Evolutionary conservation across 108 stramenopile species (phyloP), one percentile per base, ranked within the genome.

Genomic region (Craspedostauros australis): DNA sequence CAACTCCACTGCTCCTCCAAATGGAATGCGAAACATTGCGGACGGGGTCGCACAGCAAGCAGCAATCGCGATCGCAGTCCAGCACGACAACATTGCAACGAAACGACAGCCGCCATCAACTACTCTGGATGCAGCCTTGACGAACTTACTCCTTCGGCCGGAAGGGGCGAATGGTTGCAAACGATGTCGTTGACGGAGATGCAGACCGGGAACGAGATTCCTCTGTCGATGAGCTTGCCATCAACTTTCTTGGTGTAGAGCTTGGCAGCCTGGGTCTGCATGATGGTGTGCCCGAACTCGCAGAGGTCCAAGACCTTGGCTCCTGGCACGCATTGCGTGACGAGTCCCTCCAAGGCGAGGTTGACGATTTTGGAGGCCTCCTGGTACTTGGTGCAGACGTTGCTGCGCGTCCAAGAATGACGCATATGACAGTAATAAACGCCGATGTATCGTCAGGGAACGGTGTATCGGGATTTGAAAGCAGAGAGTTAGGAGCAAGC

Each of bases 131-230:
- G n/a, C n/a, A n/a, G n/a, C n/a, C n/a, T n/a, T n/a, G n/a, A n/a
- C n/a, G 12, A 29, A 83, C 88, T 69, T 69, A 87, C 88, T 55
- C 73, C 85, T 70, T 98, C 97, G 20, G 85, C 82, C 1, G 77
- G 69, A 39, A 99, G 79, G 2, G 99, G 99, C 33, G 89, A 88
- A 75, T 82, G 80, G 73, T 99, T 97, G 79, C 95, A 98, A 30
- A 98, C 95, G 43, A 86, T 61, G 57, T 99, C 96, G 73, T 99
- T 99, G 42, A 99, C 96, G 55, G 91, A 94, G 28, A 99, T 82
- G 60, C 99, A 98, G 21, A 97, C 95, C 5, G 99, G 99, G 66
- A 99, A 99, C 11, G 99, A 96, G 39, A 99, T 79, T 25, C 99
- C 99, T 54, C 96, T 89, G 57, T 96, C 91, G 6, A 96, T 59